phyloP scores from a whole-genome alignment of 257 asterid species.

The Knoxia roxburghii region DNA sequence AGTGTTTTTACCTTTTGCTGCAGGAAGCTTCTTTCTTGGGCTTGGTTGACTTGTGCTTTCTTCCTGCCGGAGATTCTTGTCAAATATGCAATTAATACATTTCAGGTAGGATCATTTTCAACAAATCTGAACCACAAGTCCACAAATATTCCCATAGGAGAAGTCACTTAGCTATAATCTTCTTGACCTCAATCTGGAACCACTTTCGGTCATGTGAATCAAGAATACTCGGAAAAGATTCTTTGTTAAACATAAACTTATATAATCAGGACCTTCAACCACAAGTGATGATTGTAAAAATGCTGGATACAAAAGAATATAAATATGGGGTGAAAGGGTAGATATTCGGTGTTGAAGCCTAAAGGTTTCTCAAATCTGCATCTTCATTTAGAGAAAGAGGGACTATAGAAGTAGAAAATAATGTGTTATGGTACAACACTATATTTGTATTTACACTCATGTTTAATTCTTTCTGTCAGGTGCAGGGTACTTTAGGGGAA shows the following conservation, averaged over 20 bases:
- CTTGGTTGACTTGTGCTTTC: constrained; percentile 95
- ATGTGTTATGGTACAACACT: constrained; percentile 1
- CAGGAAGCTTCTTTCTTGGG: constrained; percentile 99
- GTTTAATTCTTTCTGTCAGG: constrained; percentile 37
- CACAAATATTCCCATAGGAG: background rate
- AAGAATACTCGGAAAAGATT: background rate
- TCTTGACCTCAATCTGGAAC: background rate
- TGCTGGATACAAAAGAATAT: constrained; percentile 2
- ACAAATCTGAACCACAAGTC: background rate
- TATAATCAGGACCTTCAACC: background rate
- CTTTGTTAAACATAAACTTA: background rate
- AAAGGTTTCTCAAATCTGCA: background rate
- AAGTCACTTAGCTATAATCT: background rate
- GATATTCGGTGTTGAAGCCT: background rate
- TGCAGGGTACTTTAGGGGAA: constrained; percentile 55
- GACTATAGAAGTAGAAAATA: background rate
- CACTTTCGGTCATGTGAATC: background rate
- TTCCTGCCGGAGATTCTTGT: constrained; percentile 88
- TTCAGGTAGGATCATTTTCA: constrained; percentile 44
- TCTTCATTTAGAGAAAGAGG: background rate
- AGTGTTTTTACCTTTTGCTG: constrained; percentile 23
- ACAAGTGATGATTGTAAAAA: background rate
- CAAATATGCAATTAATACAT: constrained; percentile 56
- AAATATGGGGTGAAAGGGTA: background rate
- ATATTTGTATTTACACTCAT: constrained; percentile 5